Base-by-base conservation (phyloP, 2,329 filamentous ascomycete species). In the Claviceps paspali region DNA sequence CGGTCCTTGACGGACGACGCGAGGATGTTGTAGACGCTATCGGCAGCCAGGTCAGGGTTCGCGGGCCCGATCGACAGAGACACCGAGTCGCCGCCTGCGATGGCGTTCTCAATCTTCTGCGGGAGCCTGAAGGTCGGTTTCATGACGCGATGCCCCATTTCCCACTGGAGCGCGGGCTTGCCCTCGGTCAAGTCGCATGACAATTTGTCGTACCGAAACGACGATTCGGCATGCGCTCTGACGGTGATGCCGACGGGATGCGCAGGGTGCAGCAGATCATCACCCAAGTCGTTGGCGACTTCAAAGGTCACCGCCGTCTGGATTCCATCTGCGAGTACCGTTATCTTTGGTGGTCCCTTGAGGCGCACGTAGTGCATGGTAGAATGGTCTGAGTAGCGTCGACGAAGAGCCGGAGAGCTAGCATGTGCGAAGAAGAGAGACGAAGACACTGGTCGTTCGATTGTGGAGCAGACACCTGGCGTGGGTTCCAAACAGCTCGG, bases 341-440 rank as follows among this genome's bases (percentile, higher is more conserved):
- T 49, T 31, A 67, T 49, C 44, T 57, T 58, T 2, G 64, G 65
- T 2, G 64, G 58, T 11, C 70, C 60, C 23, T 74, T 54, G 5
- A 73, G 61, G 28, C 70, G 64, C 40, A 74, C 63, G 56, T 75
- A 76, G 45, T 75, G 69, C 70, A 75, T 76, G 33, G 27, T 36
- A 15, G 18, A n/a, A n/a, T 5, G 22, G 10, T 6, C 17, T 14
- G 40, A 35, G 24, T 32, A n/a, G 36, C 22, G 27, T 22, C 6
- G 27, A 9, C 21, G 7, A 22, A 21, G 19, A 8, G 14, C 22
- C 9, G 21, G 14, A 33, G 19, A 14, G n/a, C 8, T 23, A 17
- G 15, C 7, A 11, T 8, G 14, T 29, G 31, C 14, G 28, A 15
- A 7, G 5, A 22, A 32, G 3, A 12, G 7, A 23, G n/a, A n/a